Conservation (phyloP, 768 basidiomycete species). For the Rossbeevera mucosa region DNA sequence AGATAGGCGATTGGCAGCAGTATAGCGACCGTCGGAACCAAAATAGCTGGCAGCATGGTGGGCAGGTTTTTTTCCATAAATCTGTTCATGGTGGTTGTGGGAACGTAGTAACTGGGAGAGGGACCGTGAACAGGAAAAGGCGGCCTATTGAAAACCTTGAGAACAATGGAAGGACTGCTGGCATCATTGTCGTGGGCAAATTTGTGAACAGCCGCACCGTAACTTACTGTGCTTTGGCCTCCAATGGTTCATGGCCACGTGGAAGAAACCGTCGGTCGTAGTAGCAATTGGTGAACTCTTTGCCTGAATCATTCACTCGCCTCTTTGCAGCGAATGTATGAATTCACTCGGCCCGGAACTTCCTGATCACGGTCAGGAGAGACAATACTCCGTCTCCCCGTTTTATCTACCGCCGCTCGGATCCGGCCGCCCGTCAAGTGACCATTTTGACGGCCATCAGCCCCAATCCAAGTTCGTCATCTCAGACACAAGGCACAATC, state of each 20-base stretch:
- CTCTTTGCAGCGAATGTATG: no score
- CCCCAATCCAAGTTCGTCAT: background rate
- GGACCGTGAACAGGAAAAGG: background rate
- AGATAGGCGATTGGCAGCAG: conserved; percentile 19
- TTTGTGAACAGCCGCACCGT: background rate
- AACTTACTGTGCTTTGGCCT: background rate
- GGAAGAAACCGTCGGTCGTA: no score
- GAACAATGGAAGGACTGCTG: background rate
- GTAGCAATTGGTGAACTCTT: background rate
- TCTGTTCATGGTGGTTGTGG: background rate
- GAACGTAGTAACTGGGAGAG: background rate
- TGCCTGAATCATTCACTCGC: background rate
- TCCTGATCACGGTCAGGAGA: no score
- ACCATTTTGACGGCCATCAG: no score
- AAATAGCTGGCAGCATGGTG: conserved; percentile 6
- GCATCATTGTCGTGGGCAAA: background rate
- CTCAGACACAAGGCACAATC: background rate
- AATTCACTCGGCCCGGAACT: no score
- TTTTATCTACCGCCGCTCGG: background rate
- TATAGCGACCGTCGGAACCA: conserved; percentile 8
- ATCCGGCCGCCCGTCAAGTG: background rate
- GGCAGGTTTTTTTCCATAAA: conserved; percentile 4
- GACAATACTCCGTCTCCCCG: no score
- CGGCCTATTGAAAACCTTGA: background rate
- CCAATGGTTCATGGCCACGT: no score